Evolutionary conservation across 1,139 yeast genomes (phyloP), one percentile per base, ranked within the genome.

Genomic region (Kurtzmaniella quercitrusa): DNA sequence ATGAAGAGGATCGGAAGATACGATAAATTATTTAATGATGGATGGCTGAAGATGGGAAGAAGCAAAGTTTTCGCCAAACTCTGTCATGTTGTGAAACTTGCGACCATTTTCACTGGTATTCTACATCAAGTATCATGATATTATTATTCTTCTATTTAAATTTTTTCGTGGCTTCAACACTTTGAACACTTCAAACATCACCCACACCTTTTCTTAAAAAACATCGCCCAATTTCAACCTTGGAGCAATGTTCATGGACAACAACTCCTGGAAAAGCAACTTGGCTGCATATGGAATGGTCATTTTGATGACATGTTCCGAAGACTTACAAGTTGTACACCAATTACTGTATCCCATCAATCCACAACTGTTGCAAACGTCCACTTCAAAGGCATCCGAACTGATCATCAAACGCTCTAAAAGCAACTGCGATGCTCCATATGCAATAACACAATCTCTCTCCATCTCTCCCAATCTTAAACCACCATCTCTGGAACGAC

Each of bases 401-500:
- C 96, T 88, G 44, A 93, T 70, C 99, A 93, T 94, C 56, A 93
- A 77, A 65, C 99, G 83, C 66, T 93, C 99, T 49, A 93, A 71
- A 54, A 93, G 74, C 53, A 93, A 72, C 63, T 93, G 98, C 3
- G 98, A 91, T 0, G 99, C 99, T 59, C 99, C 99, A 57, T 94
- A 93, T 1, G 99, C 99, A 68, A 93, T 94, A 52, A 93, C 96
- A 84, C 98, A 93, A 73, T 93, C 99, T 69, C 98, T 85, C 67
- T 93, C 99, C 99, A 93, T 93, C 69, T 93, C 99, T 55, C 99
- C 99, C 65, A 93, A 77, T 71, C 99, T 85, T 59, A 93, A 77
- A 59, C 99, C 99, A 78, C 99, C 99, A 67, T 93, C 99, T 65
- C 98, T 81, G 2, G 97, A 88, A 66, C 99, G 80, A 77, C 99